A percentile compares a stretch with the other conserved stretches of the same genome.
phyloP scores from a whole-genome alignment of 345 rosid species.

The Rhodamnia rubescens region DNA sequence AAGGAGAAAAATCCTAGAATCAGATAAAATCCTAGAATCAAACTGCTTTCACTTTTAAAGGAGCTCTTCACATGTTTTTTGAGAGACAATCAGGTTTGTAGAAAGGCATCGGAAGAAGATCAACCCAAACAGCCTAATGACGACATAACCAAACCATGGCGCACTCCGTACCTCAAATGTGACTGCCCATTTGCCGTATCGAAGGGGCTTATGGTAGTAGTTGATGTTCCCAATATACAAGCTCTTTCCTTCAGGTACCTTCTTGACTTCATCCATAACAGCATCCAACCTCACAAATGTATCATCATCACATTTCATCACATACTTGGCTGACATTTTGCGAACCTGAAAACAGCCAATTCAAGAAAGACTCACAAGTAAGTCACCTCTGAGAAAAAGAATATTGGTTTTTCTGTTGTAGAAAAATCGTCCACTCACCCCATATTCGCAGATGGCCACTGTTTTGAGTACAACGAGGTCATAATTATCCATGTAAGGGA shows the following conservation, averaged over 20 bases:
- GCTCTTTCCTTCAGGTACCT: conserved; percentile 49
- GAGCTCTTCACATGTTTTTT: not conserved
- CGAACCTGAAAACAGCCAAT: conserved; percentile 39
- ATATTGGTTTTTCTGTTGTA: not conserved
- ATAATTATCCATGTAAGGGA: conserved; percentile 92
- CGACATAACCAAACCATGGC: not conserved
- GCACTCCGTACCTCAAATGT: conserved; percentile 61
- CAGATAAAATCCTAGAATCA: not conserved
- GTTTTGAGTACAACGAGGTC: conserved; percentile 94
- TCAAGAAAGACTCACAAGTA: not conserved
- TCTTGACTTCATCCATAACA: conserved; percentile 50
- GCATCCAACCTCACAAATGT: conserved; percentile 80
- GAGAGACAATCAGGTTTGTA: not conserved
- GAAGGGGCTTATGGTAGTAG: conserved; percentile 78
- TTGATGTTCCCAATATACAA: conserved; percentile 81
- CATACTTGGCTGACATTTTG: conserved; percentile 46
- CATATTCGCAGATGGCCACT: conserved; percentile 91
- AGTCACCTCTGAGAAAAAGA: not conserved
- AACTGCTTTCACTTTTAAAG: not conserved
- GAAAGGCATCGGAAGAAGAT: not conserved
- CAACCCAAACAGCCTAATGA: not conserved
- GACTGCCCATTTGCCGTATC: conserved; percentile 96
- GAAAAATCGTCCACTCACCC: conserved; percentile 38
- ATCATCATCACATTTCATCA: conserved; percentile 94
- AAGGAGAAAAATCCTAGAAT: not conserved